Percentiles rank a stretch among this genome's conserved stretches.
These are phyloP conservation scores for Hypoxylon sp. DNA, from an alignment of 2,329 filamentous ascomycete species.

Conservation along the genomic window DNA sequence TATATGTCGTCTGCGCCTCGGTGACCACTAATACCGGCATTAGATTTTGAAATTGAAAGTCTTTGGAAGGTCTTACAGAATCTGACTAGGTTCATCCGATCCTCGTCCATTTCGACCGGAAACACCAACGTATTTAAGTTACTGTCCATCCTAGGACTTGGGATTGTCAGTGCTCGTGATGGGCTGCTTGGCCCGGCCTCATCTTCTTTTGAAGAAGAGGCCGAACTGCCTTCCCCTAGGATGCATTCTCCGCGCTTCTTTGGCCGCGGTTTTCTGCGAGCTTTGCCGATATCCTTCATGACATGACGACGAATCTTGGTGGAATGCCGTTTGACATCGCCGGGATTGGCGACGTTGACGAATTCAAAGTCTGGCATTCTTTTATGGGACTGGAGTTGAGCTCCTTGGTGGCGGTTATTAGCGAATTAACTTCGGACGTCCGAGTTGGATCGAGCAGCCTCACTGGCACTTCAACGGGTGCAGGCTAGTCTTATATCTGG, in stretches of 20 bases:
- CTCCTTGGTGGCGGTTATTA: background rate
- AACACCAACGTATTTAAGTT: constrained; percentile 42
- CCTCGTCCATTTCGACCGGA: constrained; percentile 50
- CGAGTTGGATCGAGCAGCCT: background rate
- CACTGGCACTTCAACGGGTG: background rate
- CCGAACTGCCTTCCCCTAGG: constrained; percentile 23
- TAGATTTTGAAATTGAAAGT: constrained; percentile 19
- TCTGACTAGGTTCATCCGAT: constrained; percentile 42
- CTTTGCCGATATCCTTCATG: constrained; percentile 53
- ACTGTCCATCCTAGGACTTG: constrained; percentile 38
- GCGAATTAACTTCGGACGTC: background rate
- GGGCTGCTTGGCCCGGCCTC: background rate
- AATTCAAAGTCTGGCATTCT: constrained; percentile 51
- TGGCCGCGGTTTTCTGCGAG: constrained; percentile 46
- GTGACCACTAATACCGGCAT: constrained; percentile 43
- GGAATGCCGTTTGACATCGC: constrained; percentile 50
- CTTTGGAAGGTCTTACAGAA: constrained; percentile 38
- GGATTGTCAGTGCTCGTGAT: constrained; percentile 17
- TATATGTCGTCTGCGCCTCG: constrained; percentile 42
- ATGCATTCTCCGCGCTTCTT: constrained; percentile 38
- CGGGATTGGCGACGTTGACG: constrained; percentile 48
- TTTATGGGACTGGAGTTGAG: background rate
- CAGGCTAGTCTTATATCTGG: background rate
- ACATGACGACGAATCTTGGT: constrained; percentile 53
- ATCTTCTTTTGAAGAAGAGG: background rate